These are phyloP conservation scores for Lactuca saligna DNA, from an alignment of 129 eudicot genomes.

Conservation along the genomic window DNA sequence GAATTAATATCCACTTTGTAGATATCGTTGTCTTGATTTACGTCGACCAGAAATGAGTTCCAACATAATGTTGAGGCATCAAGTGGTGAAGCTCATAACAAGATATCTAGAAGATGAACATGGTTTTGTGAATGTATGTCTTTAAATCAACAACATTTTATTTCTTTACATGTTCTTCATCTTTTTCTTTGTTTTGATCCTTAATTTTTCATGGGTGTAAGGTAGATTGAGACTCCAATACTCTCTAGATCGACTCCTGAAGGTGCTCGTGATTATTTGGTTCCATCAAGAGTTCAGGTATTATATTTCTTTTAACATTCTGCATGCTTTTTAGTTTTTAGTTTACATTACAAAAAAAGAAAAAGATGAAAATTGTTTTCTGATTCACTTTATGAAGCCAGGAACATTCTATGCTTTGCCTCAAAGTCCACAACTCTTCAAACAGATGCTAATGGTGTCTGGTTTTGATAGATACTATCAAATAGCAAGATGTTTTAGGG, in stretches of 20 bases:
- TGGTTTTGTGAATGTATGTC: constrained; percentile 82
- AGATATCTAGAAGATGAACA: constrained; percentile 89
- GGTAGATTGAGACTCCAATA: constrained; percentile 99
- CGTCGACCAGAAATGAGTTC: constrained; percentile 80
- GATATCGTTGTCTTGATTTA: constrained; percentile 89
- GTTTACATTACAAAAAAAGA: neutral
- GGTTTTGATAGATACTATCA: constrained; percentile 95
- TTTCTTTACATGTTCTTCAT: neutral
- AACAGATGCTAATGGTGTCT: constrained; percentile 98
- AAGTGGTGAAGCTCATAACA: constrained; percentile 79
- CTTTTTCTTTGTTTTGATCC: constrained; percentile 47
- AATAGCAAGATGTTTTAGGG: constrained; percentile 98
- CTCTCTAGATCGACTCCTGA: constrained; percentile 98
- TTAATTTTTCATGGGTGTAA: constrained; percentile 67
- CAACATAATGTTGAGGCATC: constrained; percentile 83
- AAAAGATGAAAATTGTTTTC: constrained; percentile 25
- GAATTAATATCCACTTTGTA: constrained; percentile 28
- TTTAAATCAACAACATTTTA: constrained; percentile 7
- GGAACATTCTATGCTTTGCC: constrained; percentile 96
- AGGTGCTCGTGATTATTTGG: constrained; percentile 98
- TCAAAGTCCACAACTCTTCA: constrained; percentile 97
- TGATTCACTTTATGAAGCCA: constrained; percentile 70
- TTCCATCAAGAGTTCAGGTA: constrained; percentile 99
- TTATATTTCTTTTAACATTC: neutral
- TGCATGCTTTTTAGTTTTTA: no score